Evolutionary conservation across 805 yeast species (phyloP), one percentile per base, ranked within the genome.

Genomic region (Starmera dryadoides): DNA sequence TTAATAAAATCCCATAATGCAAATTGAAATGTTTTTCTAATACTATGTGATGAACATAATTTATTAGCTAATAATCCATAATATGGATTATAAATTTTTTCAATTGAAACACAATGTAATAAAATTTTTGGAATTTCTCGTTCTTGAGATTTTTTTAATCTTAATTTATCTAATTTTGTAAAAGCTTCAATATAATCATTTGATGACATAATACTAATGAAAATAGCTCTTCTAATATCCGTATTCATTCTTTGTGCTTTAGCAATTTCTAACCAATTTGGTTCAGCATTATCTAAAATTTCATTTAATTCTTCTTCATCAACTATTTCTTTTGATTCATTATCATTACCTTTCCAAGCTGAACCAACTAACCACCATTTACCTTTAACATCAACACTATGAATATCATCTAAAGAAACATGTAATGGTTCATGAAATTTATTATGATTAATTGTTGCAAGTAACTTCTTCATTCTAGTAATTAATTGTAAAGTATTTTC

Each of bases 321-420:
- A 3, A 49, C 48, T 3, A 45, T 48, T 18, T 49, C 55, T 18
- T 53, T 21, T 6, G 17, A 37, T 7, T 49, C 44, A 4, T 49
- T 57, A 25, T 62, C 68, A 40, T 67, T 63, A 3, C 96, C 96
- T 53, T 79, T 86, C 96, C 97, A 93, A 0, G 98, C 96, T 1
- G 98, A 86, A 36, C 99, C 99, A 23, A 93, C 91, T 25, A 93
- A 68, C 99, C 99, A 93, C 99, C 99, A 93, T 61, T 91, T 93
- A 41, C 99, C 99, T 47, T 79, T 77, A 1, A 81, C 75, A 12
- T 81, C 85, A 19, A 86, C 71, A 44, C 75, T 77, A 36, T 75
- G 77, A 41, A 93, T 87, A 63, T 93, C 99, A 34, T 77, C 80
- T 17, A 91, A 64, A 3, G 86, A 66, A 0, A 93, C 98, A 48